Evolutionary conservation across 306 rosid genomes (phyloP), one percentile per base, ranked within the genome.

Genomic region (Castanea sativa): DNA sequence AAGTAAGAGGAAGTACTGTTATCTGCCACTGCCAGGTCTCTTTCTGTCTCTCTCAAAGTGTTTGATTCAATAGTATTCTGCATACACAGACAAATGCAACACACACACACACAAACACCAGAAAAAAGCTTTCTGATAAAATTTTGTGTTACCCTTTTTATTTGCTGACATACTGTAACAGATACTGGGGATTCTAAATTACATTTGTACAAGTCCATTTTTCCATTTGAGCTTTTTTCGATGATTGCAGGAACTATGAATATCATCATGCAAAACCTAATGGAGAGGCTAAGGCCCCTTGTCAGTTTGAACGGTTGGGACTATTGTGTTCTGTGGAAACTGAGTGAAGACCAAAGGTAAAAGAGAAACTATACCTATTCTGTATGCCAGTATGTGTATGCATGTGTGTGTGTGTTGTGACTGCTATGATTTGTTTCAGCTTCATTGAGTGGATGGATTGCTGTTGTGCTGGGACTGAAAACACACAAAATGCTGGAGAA

Each of bases 311-410:
- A 89, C 52, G 94, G 94, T 60, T 93, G 98, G 97, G 93, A 96
- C 76, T 91, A 88, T n/a, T 91, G 96, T 86, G 91, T 91, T 69
- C 52, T 81, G 20, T 91, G 97, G 98, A 91, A 82, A 83, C 59
- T 93, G 83, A 93, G 85, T 83, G 92, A 91, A 86, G 92, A 93
- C 82, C 97, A 93, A 75, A 93, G 98, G 98, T 91, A 72, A 69
- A 65, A 65, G 25, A 11, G 27, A 71, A 21, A 43, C 43, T 21
- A 69, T 56, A 15, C 27, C 53, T 59, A 63, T 33, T 56, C 30
- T n/a, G 27, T 8, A 49, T 59, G 30, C 60, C 57, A 41, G 45
- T 41, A 41, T 41, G 45, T 41, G 45, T 41, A 41, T 41, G 45
- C 45, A 41, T 41, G 45, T 41, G 45, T 38, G 45, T 41, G 45